A percentile compares a stretch with the other conserved stretches of the same genome.
These are phyloP conservation scores for Xerocomellus dryophilus DNA, from an alignment of 768 basidiomycete species.

Conservation along the genomic window DNA sequence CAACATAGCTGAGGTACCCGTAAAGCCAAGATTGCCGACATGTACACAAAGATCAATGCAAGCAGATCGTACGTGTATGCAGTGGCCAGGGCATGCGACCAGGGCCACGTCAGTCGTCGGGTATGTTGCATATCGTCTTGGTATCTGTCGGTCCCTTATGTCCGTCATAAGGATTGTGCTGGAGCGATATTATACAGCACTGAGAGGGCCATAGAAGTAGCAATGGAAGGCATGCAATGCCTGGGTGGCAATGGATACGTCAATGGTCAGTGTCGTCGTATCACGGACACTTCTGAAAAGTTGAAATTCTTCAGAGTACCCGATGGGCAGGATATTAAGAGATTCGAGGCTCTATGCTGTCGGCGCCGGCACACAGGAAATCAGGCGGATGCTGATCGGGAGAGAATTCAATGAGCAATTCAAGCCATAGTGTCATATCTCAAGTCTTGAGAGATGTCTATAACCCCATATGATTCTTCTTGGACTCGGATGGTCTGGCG, in stretches of 20 bases:
- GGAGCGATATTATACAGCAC: conserved; percentile 93
- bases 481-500: background rate
- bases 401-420: conserved; percentile 84
- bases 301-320: conserved; percentile 63
- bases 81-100: conserved; percentile 86
- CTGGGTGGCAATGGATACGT: conserved; percentile 95
- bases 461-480: background rate
- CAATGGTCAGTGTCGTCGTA: conserved; percentile 55
- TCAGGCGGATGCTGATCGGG: conserved; percentile 90
- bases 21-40: conserved; percentile 80
- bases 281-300: background rate
- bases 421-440: conserved; percentile 20
- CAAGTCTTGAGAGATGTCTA: background rate
- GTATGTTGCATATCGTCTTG: conserved; percentile 41
- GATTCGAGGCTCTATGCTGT: conserved; percentile 90
- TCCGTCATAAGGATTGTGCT: conserved; percentile 74
- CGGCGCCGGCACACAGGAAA: conserved; percentile 97
- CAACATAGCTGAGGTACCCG: background rate
- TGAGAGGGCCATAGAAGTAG: conserved; percentile 87
- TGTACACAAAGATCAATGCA: conserved; percentile 91
- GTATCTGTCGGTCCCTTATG: conserved; percentile 4
- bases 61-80: conserved; percentile 91
- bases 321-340: conserved; percentile 80
- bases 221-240: conserved; percentile 89
- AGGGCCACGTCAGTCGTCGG: conserved; percentile 69